These are phyloP conservation scores for Aspergillus aculeatinus DNA, from an alignment of 2,329 filamentous ascomycete genomes.

Conservation along the genomic window DNA sequence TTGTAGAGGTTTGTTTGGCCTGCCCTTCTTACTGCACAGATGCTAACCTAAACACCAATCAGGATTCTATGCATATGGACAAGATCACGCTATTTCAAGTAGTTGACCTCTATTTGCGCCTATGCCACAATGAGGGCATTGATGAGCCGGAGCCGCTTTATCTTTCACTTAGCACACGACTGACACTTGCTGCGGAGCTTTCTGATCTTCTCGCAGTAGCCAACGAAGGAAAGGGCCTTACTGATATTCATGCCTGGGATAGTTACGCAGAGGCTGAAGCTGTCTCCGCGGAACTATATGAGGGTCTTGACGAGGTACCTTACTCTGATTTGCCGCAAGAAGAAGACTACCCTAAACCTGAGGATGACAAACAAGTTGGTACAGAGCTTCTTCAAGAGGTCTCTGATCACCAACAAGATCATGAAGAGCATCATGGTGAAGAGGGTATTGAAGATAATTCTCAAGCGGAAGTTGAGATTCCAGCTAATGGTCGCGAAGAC, in stretches of 20 bases:
- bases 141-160: conserved; percentile 57
- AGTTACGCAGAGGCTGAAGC: conserved; percentile 53
- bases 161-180: conserved; percentile 55
- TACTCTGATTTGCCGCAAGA: conserved; percentile 18
- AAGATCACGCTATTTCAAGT: conserved; percentile 57
- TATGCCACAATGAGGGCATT: conserved; percentile 60
- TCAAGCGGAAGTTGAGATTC: neutral
- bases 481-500: neutral
- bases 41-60: conserved; percentile 26
- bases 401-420: neutral
- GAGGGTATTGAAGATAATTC: neutral
- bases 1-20: conserved; percentile 55
- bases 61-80: conserved; percentile 52
- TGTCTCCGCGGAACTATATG: conserved; percentile 16
- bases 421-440: conserved; percentile 1
- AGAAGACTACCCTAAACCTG: conserved; percentile 16
- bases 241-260: conserved; percentile 46
- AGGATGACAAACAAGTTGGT: conserved; percentile 18
- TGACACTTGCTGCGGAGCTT: conserved; percentile 55
- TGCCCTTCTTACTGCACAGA: conserved; percentile 5
- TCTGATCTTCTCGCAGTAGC: conserved; percentile 53
- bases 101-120: conserved; percentile 57
- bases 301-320: conserved; percentile 14
- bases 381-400: neutral
- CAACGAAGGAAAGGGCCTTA: conserved; percentile 58